phyloP scores from a whole-genome alignment of 306 rosid species.

The Oxytropis ochrocephala region DNA sequence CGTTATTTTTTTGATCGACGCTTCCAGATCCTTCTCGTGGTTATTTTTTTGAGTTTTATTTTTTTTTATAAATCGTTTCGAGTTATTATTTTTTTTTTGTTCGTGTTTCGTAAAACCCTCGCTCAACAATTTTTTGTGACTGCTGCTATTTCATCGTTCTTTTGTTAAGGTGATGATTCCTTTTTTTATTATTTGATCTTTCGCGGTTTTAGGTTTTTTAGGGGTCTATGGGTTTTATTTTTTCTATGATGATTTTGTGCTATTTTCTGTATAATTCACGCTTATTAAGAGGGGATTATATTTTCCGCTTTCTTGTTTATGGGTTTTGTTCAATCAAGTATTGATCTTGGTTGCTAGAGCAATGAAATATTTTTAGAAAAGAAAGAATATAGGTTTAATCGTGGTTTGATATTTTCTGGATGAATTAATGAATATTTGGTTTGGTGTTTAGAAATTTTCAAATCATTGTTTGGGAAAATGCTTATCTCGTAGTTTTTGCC shows the following conservation, averaged over 20 bases:
- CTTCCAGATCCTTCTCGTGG: slow-evolving; percentile 27
- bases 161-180: slow-evolving; percentile 7
- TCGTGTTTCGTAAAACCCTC: not conserved
- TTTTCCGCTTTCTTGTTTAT: not conserved
- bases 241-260: not conserved
- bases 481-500: not conserved
- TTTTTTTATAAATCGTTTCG: not conserved
- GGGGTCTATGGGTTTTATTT: not conserved
- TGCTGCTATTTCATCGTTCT: not conserved
- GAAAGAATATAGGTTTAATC: not conserved
- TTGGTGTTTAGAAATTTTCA: not conserved
- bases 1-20: slow-evolving; percentile 3
- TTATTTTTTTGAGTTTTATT: not conserved
- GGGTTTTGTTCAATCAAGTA: not conserved
- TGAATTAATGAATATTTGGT: not conserved
- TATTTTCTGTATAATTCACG: not conserved
- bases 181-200: not conserved
- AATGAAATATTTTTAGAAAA: not conserved
- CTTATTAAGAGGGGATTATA: not conserved
- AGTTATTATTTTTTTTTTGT: not conserved
- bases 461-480: not conserved
- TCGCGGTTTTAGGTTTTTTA: not conserved
- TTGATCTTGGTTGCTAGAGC: not conserved
- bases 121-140: not conserved
- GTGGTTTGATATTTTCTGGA: not conserved